These are phyloP conservation scores for Coelastrella sp. DNA, from an alignment of 139 green algal species.

Conservation along the genomic window DNA sequence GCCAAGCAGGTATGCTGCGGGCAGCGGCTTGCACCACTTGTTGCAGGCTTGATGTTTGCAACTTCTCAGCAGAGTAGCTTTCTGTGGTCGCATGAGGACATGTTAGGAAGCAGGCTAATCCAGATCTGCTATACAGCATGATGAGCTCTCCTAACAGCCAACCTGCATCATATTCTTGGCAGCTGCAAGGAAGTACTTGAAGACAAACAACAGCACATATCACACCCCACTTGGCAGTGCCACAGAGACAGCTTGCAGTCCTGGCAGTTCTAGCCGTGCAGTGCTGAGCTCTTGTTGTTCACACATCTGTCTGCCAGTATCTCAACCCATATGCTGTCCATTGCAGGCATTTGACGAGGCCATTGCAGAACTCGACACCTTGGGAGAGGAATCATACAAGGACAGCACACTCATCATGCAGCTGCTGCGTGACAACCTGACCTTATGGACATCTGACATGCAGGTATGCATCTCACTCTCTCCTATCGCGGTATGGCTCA, in stretches of 20 bases:
- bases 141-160: too few relatives aligned
- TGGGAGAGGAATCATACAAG: constrained; percentile 99
- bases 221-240: too few relatives aligned
- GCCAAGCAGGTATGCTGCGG: constrained; percentile 88
- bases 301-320: background rate
- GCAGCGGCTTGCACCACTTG: background rate
- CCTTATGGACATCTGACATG: constrained; percentile 99
- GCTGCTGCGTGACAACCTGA: constrained; percentile 98
- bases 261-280: background rate
- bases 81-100: too few relatives aligned
- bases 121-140: too few relatives aligned
- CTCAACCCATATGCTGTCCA: background rate
- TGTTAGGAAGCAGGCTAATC: too few relatives aligned
- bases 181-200: too few relatives aligned
- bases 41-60: background rate
- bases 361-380: constrained; percentile 97
- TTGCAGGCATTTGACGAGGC: constrained; percentile 99
- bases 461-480: constrained; percentile 14
- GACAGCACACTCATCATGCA: constrained; percentile 99
- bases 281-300: background rate
- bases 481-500: too few relatives aligned
- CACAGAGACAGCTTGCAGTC: background rate
- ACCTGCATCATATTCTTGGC: too few relatives aligned
- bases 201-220: too few relatives aligned
- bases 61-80: background rate